Evolutionary conservation across 495 filamentous ascomycete species (phyloP), one percentile per base, ranked within the genome.

Genomic region (Aspergillus saccharolyticus): DNA sequence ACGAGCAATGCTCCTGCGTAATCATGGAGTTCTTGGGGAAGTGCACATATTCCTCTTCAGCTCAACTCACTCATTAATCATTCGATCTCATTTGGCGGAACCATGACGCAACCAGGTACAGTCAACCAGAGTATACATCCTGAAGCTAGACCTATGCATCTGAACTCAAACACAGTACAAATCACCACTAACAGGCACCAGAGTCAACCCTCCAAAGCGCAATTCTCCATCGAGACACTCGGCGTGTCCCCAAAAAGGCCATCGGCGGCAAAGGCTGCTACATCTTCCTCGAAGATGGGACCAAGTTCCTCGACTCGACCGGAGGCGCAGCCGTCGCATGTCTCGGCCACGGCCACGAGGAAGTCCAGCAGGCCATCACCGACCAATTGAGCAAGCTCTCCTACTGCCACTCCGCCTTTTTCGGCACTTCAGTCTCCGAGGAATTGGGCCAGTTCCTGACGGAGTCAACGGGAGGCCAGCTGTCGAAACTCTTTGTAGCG

Each of bases 261-360:
- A 45, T 77, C 25, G 71, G 73, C 14, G 76, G 73, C 10, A 67
- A 74, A 55, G 75, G 76, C n/a, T 71, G 66, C 62, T 77, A 74
- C 57, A 65, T 80, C 45, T 70, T 69, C 48, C 65, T 88, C 3
- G 79, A 79, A 51, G 78, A 87, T 71, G 85, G 84, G 20, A 82
- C 79, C 12, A 79, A 73, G 46, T 80, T 91, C 58, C 77, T 89
- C 17, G 86, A 89, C 62, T 83, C 81, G 0, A 79, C 76, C 8
- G 75, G 79, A 19, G 79, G 79, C 33, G 77, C 79, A 6, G 78
- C 79, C 3, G 79, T 81, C 8, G 69, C 74, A 5, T 80, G 78
- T 61, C 57, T 82, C 12, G 79, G 78, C 18, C 79, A 81, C 54
- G 74, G 75, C 43, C 66, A 81, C 56, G 64, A 70, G 19, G 58